phyloP scores from a whole-genome alignment of 129 eudicot species.

The Ambrosia trifida region DNA sequence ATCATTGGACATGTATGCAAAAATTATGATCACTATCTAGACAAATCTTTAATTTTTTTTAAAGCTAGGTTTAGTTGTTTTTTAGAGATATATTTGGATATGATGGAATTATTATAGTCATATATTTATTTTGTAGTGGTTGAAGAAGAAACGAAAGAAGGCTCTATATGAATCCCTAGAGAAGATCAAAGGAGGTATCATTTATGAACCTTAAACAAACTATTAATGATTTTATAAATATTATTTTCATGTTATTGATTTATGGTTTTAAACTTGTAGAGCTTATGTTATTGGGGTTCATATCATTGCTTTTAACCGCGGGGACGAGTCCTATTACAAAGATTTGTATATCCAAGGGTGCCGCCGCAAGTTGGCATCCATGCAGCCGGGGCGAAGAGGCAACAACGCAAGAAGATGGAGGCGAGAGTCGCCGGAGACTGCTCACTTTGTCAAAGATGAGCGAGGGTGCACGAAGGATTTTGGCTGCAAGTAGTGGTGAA shows the following conservation, averaged over 20 bases:
- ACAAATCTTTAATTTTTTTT: background rate
- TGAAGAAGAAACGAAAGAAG: slow-evolving; percentile 55
- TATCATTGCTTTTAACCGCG: slow-evolving; percentile 64
- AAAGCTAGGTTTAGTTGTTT: too few species aligned
- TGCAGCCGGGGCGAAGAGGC: slow-evolving; percentile 36
- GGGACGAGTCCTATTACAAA: slow-evolving; percentile 49
- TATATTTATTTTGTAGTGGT: slow-evolving; percentile 47
- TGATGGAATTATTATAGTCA: too few species aligned
- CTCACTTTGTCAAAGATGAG: slow-evolving; percentile 32
- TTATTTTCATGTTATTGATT: background rate
- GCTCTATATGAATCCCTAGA: slow-evolving; percentile 69
- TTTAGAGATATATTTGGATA: too few species aligned
- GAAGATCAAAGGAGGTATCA: slow-evolving; percentile 69
- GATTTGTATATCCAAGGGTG: slow-evolving; percentile 50
- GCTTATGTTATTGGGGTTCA: slow-evolving; percentile 79
- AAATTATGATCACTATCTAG: background rate
- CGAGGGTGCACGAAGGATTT: slow-evolving; percentile 33
- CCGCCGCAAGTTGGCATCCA: slow-evolving; percentile 66
- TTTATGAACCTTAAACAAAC: background rate
- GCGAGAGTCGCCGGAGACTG: slow-evolving; percentile 57
- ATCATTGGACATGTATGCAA: slow-evolving; percentile 37
- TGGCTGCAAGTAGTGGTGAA: slow-evolving; percentile 36
- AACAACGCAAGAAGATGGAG: background rate
- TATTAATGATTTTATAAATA: background rate
- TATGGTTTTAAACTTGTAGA: slow-evolving; percentile 33